Evolutionary conservation across 1,284 basidiomycete genomes (phyloP), one percentile per base, ranked within the genome.

Genomic region (Hymenochaete sp.): DNA sequence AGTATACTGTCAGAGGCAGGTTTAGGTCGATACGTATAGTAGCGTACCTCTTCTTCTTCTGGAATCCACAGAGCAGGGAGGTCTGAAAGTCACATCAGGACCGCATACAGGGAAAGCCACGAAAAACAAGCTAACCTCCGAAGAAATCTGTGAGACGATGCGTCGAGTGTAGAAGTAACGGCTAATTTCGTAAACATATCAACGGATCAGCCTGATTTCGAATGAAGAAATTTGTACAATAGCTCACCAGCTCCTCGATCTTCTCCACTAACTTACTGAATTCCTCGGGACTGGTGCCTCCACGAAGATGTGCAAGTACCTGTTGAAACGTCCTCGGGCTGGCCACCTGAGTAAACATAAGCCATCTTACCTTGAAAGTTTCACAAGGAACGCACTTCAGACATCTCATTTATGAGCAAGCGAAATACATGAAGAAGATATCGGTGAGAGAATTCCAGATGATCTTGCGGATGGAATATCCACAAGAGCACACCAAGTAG

Each of bases 351-450:
- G 7, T 14, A 27, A 37, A 21, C 11, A 29, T 45, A 22, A 36
- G n/a, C 22, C 3, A n/a, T 11, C 19, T 29, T 14, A 27, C 14
- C 4, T 19, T 11, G 22, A 11, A n/a, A 2, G 21, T 14, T 33
- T 38, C 19, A 25, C 57, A 11, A n/a, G n/a, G 47, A 29, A 45
- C 58, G 4, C 13, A 67, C 71, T 60, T 72, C 71, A 16, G 75
- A 68, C 3, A 79, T 66, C 60, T 84, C 79, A 48, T 70, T 68
- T 43, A 86, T 62, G 22, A 87, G 65, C 45, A 79, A 61, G 21
- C 78, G 73, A 53, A 78, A 73, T 9, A 84, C 56, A 53, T 79
- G 73, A 19, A 85, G 64, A n/a, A 75, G 57, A 55, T 82, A 86
- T 3, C 61, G 53, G n/a, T 70, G 57, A 0, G 80, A 73, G 13